phyloP scores from a whole-genome alignment of 1,284 basidiomycete species.

The Tremellales sp. region DNA sequence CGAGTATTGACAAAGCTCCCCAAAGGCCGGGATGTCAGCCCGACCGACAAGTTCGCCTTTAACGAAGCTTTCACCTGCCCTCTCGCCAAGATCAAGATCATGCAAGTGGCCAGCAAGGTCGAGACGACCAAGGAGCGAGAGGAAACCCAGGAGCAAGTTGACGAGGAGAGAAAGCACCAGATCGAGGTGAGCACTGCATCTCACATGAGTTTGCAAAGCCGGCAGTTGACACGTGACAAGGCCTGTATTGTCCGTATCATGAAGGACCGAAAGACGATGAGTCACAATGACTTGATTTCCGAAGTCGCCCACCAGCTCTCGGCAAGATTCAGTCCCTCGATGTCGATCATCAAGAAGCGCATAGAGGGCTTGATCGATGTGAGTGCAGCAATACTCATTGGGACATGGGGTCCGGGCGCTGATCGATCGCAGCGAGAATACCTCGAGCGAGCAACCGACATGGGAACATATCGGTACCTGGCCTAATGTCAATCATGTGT shows the following conservation, averaged over 20 bases:
- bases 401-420: slow-evolving; percentile 1
- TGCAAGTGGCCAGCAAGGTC: slow-evolving; percentile 78
- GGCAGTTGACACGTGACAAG: slow-evolving; percentile 52
- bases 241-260: slow-evolving; percentile 96
- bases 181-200: slow-evolving; percentile 64
- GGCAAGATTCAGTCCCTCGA: slow-evolving; percentile 78
- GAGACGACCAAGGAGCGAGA: slow-evolving; percentile 83
- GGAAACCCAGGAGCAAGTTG: slow-evolving; percentile 85
- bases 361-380: slow-evolving; percentile 95
- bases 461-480: slow-evolving; percentile 44
- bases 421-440: slow-evolving; percentile 44
- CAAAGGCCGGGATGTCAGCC: slow-evolving; percentile 72
- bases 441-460: slow-evolving; percentile 41
- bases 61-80: slow-evolving; percentile 75
- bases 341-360: slow-evolving; percentile 83
- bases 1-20: slow-evolving; percentile 91
- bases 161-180: slow-evolving; percentile 86
- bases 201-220: not conserved
- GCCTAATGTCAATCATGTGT: slow-evolving; percentile 22
- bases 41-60: slow-evolving; percentile 81
- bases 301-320: slow-evolving; percentile 86
- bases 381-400: slow-evolving; percentile 26
- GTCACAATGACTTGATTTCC: slow-evolving; percentile 82
- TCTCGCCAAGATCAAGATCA: slow-evolving; percentile 89
- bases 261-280: slow-evolving; percentile 90